phyloP scores from a whole-genome alignment of 306 rosid species.

The Sophora flavescens region DNA sequence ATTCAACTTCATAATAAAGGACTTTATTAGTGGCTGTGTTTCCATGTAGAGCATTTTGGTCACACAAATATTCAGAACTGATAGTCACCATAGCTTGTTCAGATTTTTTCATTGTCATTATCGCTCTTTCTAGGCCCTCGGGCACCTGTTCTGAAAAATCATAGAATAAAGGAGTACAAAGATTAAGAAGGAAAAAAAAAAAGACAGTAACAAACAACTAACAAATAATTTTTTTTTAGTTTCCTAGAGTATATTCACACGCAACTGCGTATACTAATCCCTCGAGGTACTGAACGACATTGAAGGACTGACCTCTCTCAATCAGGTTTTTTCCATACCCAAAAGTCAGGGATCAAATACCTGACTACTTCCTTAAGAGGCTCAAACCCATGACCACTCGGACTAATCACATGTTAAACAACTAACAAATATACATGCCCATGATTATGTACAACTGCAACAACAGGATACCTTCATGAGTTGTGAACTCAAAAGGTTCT shows the following conservation, averaged over 20 bases:
- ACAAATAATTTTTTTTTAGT: too few species aligned
- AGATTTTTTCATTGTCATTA: constrained; percentile 71
- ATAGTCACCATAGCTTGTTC: constrained; percentile 64
- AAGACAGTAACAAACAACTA: background rate
- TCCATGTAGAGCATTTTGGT: constrained; percentile 34
- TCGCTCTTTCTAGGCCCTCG: constrained; percentile 71
- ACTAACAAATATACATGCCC: constrained; percentile 12
- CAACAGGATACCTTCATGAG: constrained; percentile 57
- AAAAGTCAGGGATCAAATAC: too few species aligned
- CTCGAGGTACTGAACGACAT: too few species aligned
- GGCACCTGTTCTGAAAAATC: constrained; percentile 58
- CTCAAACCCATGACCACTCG: too few species aligned
- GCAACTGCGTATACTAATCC: too few species aligned
- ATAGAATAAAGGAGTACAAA: constrained; percentile 13
- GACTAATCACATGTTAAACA: too few species aligned
- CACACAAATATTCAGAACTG: constrained; percentile 50
- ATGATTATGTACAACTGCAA: constrained; percentile 26
- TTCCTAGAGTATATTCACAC: too few species aligned
- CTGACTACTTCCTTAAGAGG: too few species aligned
- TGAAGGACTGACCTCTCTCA: too few species aligned
- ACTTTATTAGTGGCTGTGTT: constrained; percentile 30
- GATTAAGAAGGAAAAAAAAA: background rate
- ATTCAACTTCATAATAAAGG: constrained; percentile 57
- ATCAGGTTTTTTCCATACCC: too few species aligned
- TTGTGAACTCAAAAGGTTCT: constrained; percentile 64